These are phyloP conservation scores for Lentinula raphanica DNA, from an alignment of 768 basidiomycete species.

Conservation along the genomic window DNA sequence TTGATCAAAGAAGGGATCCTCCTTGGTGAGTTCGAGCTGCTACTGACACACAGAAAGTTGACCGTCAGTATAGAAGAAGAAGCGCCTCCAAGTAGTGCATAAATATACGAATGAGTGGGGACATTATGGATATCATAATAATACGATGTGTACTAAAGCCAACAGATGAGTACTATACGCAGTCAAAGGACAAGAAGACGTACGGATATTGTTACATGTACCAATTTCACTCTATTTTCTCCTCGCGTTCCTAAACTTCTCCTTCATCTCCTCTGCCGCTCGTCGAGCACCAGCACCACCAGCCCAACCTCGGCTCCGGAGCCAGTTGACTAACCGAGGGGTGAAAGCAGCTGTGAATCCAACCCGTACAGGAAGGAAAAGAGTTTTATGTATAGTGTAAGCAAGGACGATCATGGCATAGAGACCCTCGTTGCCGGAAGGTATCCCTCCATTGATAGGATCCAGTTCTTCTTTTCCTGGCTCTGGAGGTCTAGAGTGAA, in stretches of 20 bases:
- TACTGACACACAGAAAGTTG: not conserved
- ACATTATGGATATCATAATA: not conserved
- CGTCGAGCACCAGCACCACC: conserved; percentile 64
- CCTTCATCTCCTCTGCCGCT: conserved; percentile 51
- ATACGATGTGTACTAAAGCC: conserved; percentile 4
- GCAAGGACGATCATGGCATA: conserved; percentile 92
- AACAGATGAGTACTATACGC: not conserved
- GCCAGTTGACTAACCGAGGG: conserved; percentile 81
- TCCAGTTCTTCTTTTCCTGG: conserved; percentile 66
- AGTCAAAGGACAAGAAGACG: not conserved
- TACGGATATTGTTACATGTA: not conserved
- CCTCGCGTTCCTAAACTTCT: conserved; percentile 36
- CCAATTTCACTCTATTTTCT: conserved; percentile 17
- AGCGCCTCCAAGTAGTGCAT: conserved; percentile 7
- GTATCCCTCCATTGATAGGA: conserved; percentile 22
- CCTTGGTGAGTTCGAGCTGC: conserved; percentile 19
- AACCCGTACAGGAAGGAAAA: conserved; percentile 84
- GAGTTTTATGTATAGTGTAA: conserved; percentile 93
- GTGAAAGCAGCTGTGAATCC: conserved; percentile 86
- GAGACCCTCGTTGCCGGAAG: conserved; percentile 61
- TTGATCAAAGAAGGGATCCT: conserved; percentile 65
- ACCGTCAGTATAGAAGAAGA: conserved; percentile 10
- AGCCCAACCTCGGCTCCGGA: conserved; percentile 77
- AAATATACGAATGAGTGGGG: conserved; percentile 2
- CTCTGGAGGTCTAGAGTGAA: conserved; percentile 54